Evolutionary conservation across 345 rosid species (phyloP).

Genomic region (Eucalyptus pumila): DNA sequence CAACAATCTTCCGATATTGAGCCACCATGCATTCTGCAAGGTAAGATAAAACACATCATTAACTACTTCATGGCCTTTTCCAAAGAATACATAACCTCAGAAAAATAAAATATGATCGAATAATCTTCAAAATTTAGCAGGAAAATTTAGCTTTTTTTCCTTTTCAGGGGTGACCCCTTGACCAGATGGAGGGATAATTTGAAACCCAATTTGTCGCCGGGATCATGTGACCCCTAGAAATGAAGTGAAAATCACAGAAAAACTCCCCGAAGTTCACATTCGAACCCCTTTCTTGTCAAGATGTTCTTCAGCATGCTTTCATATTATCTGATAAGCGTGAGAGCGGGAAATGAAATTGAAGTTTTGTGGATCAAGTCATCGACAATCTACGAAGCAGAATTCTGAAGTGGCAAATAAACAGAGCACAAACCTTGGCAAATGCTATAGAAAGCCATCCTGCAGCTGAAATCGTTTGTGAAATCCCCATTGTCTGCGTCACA

Average conservation of each 20-base stretch:
- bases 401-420: not conserved
- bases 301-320: not conserved
- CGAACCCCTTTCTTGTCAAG: not conserved
- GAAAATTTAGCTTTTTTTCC: not conserved
- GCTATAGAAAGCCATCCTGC: slow-evolving; percentile 46
- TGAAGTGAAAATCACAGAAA: not conserved
- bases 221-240: not conserved
- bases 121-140: not conserved
- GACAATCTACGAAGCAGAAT: not conserved
- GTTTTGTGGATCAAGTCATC: not conserved
- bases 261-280: not conserved
- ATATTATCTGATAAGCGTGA: not conserved
- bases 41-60: not conserved
- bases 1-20: slow-evolving; percentile 18
- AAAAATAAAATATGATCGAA: not conserved
- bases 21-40: slow-evolving; percentile 12
- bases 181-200: not conserved
- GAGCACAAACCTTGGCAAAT: slow-evolving; percentile 16
- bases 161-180: not conserved
- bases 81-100: not conserved
- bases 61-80: not conserved
- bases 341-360: not conserved
- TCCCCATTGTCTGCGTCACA: slow-evolving; percentile 41
- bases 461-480: slow-evolving; percentile 24
- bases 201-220: not conserved